Base-by-base conservation (phyloP, 495 filamentous ascomycete genomes). In the Hyaloscypha bicolor region DNA sequence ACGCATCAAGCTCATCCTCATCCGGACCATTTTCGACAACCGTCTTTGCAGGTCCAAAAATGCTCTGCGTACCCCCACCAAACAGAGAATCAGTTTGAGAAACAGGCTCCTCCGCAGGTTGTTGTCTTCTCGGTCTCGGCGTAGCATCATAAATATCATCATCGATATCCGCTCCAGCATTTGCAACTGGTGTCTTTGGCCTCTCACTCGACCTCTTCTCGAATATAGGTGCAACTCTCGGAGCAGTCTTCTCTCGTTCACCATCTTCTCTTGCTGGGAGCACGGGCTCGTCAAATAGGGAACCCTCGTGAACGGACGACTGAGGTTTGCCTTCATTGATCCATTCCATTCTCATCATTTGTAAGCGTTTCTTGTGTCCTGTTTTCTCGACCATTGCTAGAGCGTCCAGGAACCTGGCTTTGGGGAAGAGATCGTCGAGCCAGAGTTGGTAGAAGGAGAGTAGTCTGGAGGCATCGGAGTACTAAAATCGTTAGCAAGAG, bases 361-460 rank as follows among this genome's bases (percentile, higher is more conserved):
- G 92, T 82, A 93, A 88, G 9, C 84, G 83, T 64, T 90, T 92
- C 45, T 88, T 91, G 76, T 98, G 95, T 2, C 95, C 95, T 4
- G 93, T 79, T 77, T 96, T 97, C 77, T 99, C 96, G 9, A 97
- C 92, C 77, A 97, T 97, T 37, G 87, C 79, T 22, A 97, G 80
- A 5, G 91, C 95, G 73, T 99, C 96, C 30, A 90, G 82, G 66
- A 99, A 98, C 73, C 93, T 96, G 1, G 94, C 95, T 70, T 94
- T 93, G 53, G 95, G 96, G 71, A 92, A 99, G 30, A 99, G 82
- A 66, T 97, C 93, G 75, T 99, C 95, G 6, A 98, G 91, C 95
- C 95, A 99, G 69, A 96, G 78, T 75, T 98, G 95, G 75, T 98
- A 99, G 73, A 93, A 90, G 52, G 90, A 90, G 65, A 99, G 85